Evolutionary conservation across 1,284 basidiomycete genomes (phyloP).

Genomic region (Pseudomicrostroma phylloplanum): DNA sequence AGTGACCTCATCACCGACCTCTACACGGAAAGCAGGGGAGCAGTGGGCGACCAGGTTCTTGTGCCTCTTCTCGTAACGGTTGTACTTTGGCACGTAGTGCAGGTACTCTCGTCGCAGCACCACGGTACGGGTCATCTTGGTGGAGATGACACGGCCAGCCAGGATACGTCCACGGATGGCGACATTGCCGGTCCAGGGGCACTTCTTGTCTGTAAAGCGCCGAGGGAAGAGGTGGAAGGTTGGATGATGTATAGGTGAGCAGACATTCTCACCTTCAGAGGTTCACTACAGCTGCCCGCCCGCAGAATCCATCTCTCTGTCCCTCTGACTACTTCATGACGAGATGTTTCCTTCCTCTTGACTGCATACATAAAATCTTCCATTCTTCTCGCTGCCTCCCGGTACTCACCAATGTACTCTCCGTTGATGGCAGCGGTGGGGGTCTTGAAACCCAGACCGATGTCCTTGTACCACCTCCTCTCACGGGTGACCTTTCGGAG

Average conservation of each 20-base stretch:
- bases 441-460: conserved; percentile 59
- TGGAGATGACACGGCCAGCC: conserved; percentile 92
- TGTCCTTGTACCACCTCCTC: conserved; percentile 90
- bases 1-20: conserved; percentile 79
- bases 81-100: conserved; percentile 99
- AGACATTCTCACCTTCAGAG: too few species aligned
- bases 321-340: not conserved
- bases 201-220: conserved; percentile 81
- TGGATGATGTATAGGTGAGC: not conserved
- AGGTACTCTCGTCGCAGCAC: conserved; percentile 94
- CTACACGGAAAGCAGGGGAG: conserved; percentile 90
- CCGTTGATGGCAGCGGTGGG: conserved; percentile 92
- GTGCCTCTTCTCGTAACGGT: conserved; percentile 60
- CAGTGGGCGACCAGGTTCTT: conserved; percentile 96
- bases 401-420: conserved; percentile 70
- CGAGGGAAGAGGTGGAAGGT: conserved; percentile 1
- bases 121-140: conserved; percentile 99
- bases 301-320: not conserved
- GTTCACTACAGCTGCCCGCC: too few species aligned
- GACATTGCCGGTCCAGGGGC: conserved; percentile 71
- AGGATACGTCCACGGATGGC: conserved; percentile 99
- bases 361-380: not conserved
- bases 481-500: conserved; percentile 87
- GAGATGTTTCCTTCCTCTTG: not conserved
- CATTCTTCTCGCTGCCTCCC: not conserved